Percentiles rank a stretch among this genome's conserved stretches.
Evolutionary conservation across 1,284 basidiomycete genomes (phyloP).

Genomic region (Apiotrichum gracile): DNA sequence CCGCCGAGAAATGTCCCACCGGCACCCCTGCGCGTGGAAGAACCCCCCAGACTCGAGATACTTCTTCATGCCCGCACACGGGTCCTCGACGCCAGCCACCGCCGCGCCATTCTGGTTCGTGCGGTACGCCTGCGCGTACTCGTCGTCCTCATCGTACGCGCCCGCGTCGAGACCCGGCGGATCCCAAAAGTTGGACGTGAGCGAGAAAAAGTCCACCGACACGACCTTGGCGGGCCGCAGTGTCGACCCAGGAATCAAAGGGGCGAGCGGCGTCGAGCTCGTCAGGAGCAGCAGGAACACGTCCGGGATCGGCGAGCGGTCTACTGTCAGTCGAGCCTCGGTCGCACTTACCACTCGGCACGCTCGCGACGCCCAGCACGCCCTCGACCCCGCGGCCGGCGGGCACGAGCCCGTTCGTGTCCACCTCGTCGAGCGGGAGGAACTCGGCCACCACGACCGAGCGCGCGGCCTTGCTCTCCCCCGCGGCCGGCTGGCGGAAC

Average conservation of each 20-base stretch:
- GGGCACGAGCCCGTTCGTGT: constrained; percentile 56
- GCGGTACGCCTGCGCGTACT: constrained; percentile 1
- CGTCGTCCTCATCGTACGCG: constrained; percentile 10
- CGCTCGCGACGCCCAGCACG: constrained; percentile 71
- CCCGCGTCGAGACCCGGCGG: constrained; percentile 28
- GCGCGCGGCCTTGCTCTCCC: constrained; percentile 30
- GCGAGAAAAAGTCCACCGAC: constrained; percentile 49
- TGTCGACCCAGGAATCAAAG: constrained; percentile 32
- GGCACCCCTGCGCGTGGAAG: constrained; percentile 76
- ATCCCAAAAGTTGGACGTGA: constrained; percentile 48
- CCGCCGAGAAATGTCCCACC: constrained; percentile 84
- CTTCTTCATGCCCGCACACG: constrained; percentile 81
- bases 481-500: constrained; percentile 40
- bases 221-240: constrained; percentile 46
- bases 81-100: constrained; percentile 65
- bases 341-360: constrained; percentile 48
- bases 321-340: constrained; percentile 47
- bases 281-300: constrained; percentile 45
- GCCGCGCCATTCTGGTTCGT: constrained; percentile 23
- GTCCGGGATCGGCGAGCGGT: constrained; percentile 41
- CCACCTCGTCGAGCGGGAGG: constrained; percentile 63
- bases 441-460: constrained; percentile 67
- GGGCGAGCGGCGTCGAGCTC: constrained; percentile 28
- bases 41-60: constrained; percentile 88
- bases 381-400: constrained; percentile 60